A percentile compares a stretch with the other conserved stretches of the same genome.
phyloP scores from a whole-genome alignment of 805 yeast species.

The Candida multigemmis region DNA sequence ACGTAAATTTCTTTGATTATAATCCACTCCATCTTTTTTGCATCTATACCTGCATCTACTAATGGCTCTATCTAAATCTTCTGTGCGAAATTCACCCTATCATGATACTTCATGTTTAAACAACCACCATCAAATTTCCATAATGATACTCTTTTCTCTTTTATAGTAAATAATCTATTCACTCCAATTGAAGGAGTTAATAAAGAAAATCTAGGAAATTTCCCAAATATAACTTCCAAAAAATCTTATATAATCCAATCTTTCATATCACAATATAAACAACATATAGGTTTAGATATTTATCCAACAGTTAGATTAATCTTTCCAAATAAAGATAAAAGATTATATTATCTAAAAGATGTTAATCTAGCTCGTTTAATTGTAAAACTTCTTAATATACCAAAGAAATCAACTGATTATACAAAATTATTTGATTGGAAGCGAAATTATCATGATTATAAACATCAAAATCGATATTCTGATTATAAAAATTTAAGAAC shows the following conservation, averaged over 20 bases:
- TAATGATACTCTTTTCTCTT: constrained; percentile 30
- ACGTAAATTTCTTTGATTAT: no score
- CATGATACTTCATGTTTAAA: no score
- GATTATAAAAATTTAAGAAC: constrained; percentile 36
- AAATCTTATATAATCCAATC: constrained; percentile 15
- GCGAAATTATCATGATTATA: constrained; percentile 23
- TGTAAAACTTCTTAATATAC: constrained; percentile 45
- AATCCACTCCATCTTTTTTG: no score
- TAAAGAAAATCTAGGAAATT: constrained; percentile 14
- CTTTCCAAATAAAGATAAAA: constrained; percentile 54
- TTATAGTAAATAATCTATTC: constrained; percentile 33
- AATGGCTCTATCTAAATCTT: no score
- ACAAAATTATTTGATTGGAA: constrained; percentile 28
- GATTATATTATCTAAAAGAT: constrained; percentile 60
- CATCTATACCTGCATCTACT: no score
- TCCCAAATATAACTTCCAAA: constrained; percentile 13
- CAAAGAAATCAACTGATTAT: constrained; percentile 55
- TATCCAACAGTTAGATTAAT: constrained; percentile 57
- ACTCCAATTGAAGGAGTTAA: constrained; percentile 26
- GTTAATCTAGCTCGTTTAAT: constrained; percentile 40
- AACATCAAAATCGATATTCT: constrained; percentile 17
- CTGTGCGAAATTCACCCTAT: no score
- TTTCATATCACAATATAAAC: constrained; percentile 21
- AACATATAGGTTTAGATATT: constrained; percentile 39
- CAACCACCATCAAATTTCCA: constrained; percentile 23